These are phyloP conservation scores for Sugiyamaella floridensis DNA, from an alignment of 805 yeast species.

Conservation along the genomic window DNA sequence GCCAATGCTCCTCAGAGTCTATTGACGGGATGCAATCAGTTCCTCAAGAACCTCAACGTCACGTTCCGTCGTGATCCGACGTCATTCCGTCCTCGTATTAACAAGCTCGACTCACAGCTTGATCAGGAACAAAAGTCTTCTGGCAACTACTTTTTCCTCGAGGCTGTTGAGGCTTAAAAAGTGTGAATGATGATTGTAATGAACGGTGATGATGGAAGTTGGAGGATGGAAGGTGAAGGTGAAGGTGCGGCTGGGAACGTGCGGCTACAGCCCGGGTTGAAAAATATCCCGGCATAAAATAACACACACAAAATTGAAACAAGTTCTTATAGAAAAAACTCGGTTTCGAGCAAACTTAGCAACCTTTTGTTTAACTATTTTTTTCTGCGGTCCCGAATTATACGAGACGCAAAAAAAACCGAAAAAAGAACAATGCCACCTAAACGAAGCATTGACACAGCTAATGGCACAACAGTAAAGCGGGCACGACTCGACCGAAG, in stretches of 20 bases:
- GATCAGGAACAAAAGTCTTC: slow-evolving; percentile 91
- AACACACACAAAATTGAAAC: too few relatives aligned
- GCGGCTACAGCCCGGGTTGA: too few relatives aligned
- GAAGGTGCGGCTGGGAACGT: too few relatives aligned
- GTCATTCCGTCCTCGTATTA: slow-evolving; percentile 97
- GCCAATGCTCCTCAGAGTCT: slow-evolving; percentile 90
- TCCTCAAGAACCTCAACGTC: slow-evolving; percentile 93
- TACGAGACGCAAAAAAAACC: neutral
- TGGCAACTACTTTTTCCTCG: slow-evolving; percentile 96
- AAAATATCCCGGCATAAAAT: too few relatives aligned
- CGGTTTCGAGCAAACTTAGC: neutral
- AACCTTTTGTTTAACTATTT: neutral
- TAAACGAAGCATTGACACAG: neutral
- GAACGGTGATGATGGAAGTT: too few relatives aligned
- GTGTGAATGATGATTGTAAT: too few relatives aligned
- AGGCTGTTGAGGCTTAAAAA: slow-evolving; percentile 29
- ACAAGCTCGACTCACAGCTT: slow-evolving; percentile 96
- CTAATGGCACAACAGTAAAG: neutral
- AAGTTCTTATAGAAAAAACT: too few relatives aligned
- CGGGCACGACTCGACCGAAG: neutral
- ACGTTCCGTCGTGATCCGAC: slow-evolving; percentile 99
- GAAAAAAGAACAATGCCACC: neutral
- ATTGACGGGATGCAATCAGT: slow-evolving; percentile 94
- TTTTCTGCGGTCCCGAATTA: neutral
- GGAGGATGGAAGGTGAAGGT: too few relatives aligned